Percentiles rank a stretch among this genome's conserved stretches.
These are phyloP conservation scores for Brassica balearica DNA, from an alignment of 441 rosid species.

Conservation along the genomic window DNA sequence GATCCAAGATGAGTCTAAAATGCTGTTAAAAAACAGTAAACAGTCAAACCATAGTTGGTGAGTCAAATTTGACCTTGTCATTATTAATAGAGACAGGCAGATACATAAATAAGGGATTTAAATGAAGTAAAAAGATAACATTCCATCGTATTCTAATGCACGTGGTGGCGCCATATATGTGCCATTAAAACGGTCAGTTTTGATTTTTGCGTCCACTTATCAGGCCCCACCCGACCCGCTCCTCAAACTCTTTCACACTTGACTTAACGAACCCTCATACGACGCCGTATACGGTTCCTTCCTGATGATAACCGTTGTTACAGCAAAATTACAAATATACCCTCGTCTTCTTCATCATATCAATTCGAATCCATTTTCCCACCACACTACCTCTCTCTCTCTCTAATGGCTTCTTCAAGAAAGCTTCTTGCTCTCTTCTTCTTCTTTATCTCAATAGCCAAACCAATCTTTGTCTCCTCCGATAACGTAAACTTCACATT, in stretches of 20 bases:
- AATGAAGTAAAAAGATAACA: constrained; percentile 26
- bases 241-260: background rate
- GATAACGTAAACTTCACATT: constrained; percentile 55
- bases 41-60: constrained; percentile 24
- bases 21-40: background rate
- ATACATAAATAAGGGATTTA: background rate
- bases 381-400: constrained; percentile 37
- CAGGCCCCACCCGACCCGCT: constrained; percentile 47
- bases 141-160: constrained; percentile 20
- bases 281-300: background rate
- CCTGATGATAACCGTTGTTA: constrained; percentile 50
- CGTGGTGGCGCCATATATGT: constrained; percentile 40
- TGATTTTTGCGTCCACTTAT: constrained; percentile 33
- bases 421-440: constrained; percentile 53
- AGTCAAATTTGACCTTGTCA: constrained; percentile 25
- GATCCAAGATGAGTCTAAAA: background rate
- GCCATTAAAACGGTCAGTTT: constrained; percentile 52
- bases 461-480: constrained; percentile 26
- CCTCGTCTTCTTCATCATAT: constrained; percentile 47
- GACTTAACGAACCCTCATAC: constrained; percentile 10
- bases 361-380: constrained; percentile 67
- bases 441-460: constrained; percentile 34
- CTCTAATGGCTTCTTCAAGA: constrained; percentile 55
- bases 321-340: constrained; percentile 1
- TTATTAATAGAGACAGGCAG: background rate